Evolutionary conservation across 441 rosid genomes (phyloP).

Genomic region (Euphorbia schlechtendalii): DNA sequence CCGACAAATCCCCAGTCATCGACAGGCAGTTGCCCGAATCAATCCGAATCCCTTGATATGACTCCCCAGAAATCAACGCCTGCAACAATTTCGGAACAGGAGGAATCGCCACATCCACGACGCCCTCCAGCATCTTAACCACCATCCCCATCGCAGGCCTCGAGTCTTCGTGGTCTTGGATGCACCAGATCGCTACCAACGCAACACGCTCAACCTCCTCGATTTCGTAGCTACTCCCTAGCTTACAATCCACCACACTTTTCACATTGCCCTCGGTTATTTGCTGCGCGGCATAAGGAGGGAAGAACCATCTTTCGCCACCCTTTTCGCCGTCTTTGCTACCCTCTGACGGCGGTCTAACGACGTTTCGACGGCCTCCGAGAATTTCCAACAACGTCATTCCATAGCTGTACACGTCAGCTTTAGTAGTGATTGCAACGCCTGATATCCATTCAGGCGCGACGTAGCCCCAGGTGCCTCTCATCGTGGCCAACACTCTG

Average conservation of each 20-base stretch:
- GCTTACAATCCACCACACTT: slow-evolving; percentile 51
- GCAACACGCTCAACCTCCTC: slow-evolving; percentile 67
- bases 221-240: slow-evolving; percentile 36
- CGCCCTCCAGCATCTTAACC: slow-evolving; percentile 82
- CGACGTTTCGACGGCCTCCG: slow-evolving; percentile 77
- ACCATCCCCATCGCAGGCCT: slow-evolving; percentile 79
- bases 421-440: slow-evolving; percentile 62
- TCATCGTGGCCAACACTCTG: slow-evolving; percentile 66
- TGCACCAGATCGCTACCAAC: slow-evolving; percentile 73
- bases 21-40: slow-evolving; percentile 29
- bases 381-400: slow-evolving; percentile 76
- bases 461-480: slow-evolving; percentile 78
- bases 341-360: slow-evolving; percentile 33
- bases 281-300: slow-evolving; percentile 77
- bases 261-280: slow-evolving; percentile 60
- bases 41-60: slow-evolving; percentile 47
- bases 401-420: slow-evolving; percentile 79
- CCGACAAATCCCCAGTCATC: slow-evolving; percentile 30
- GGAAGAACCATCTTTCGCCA: slow-evolving; percentile 72
- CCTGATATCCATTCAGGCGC: slow-evolving; percentile 85
- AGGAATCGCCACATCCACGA: slow-evolving; percentile 53
- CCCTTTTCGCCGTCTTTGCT: slow-evolving; percentile 23
- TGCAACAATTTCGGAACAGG: slow-evolving; percentile 76
- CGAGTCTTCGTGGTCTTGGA: slow-evolving; percentile 64
- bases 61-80: slow-evolving; percentile 71